Evolutionary conservation across 202 grass and related monocot genomes (phyloP), one percentile per base, ranked within the genome.

Genomic region (Schoenoplectus tabernaemontani): DNA sequence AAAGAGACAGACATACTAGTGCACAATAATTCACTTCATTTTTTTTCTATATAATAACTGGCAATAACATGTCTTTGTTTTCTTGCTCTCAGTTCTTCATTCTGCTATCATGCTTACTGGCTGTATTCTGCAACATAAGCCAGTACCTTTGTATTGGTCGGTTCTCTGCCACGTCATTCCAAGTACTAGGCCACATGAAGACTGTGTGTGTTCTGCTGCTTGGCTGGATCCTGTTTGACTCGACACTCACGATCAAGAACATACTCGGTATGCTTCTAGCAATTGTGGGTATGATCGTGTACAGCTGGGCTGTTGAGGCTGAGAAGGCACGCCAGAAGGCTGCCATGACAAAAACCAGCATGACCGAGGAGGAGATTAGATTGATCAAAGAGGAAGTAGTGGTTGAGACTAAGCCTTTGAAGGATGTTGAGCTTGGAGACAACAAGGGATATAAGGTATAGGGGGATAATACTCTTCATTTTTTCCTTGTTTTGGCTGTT

Each of bases 161-260:
- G 33, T 88, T 88, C 69, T 88, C 86, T 1, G 86, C 94, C 22
- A 97, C 89, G 9, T 92, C 94, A 2, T 97, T 93, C 87, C 91
- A 92, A 90, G 94, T 93, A 20, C 65, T 97, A 62, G 94, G 94
- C 33, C 94, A 97, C 86, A 97, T 89, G 89, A 97, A 92, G 77
- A 88, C 86, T 1, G 82, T 88, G 23, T 84, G 82, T 47, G 86
- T 88, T 59, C 54, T 88, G 16, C 64, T 44, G 26, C 86, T 88
- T 9, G 86, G 86, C 15, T 88, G 86, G 86, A 72, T 88, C 37
- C 28, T 88, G 22, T 88, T 88, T 34, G 86, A 88, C 74, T 84
- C 86, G 0, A 60, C 32, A 9, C 67, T 88, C 34, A 88, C 82
- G 7, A 0, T 88, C 0, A 82, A 88, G 32, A 88, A 84, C 60